These are phyloP conservation scores for Angophora floribunda DNA, from an alignment of 345 rosid species.

Conservation along the genomic window DNA sequence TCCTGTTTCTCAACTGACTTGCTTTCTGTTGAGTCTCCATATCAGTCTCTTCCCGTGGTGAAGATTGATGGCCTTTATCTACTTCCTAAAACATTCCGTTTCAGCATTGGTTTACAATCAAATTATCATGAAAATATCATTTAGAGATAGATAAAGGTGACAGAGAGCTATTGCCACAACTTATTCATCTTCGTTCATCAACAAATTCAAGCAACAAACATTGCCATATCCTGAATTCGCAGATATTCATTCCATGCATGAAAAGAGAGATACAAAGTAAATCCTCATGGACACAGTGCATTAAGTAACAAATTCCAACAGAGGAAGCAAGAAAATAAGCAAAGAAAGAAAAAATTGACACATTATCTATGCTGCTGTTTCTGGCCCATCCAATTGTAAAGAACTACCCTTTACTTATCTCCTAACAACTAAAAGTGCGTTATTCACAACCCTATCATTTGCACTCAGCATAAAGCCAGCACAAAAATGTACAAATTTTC, in stretches of 20 bases:
- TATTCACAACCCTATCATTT: not conserved
- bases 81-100: slow-evolving; percentile 33
- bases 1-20: slow-evolving; percentile 54
- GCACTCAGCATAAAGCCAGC: not conserved
- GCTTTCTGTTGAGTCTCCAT: slow-evolving; percentile 31
- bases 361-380: not conserved
- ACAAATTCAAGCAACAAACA: not conserved
- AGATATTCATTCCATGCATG: not conserved
- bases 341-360: not conserved
- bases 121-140: not conserved
- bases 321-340: not conserved
- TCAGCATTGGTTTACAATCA: slow-evolving; percentile 2
- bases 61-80: slow-evolving; percentile 18
- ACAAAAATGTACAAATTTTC: not conserved
- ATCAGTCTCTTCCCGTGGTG: slow-evolving; percentile 14
- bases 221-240: not conserved
- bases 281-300: not conserved
- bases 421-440: not conserved
- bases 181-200: not conserved
- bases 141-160: not conserved
- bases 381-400: not conserved
- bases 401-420: not conserved
- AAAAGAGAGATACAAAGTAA: not conserved
- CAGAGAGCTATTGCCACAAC: not conserved
- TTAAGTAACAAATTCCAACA: not conserved